These are phyloP conservation scores for Nasturtium officinale DNA, from an alignment of 345 rosid species.

Conservation along the genomic window DNA sequence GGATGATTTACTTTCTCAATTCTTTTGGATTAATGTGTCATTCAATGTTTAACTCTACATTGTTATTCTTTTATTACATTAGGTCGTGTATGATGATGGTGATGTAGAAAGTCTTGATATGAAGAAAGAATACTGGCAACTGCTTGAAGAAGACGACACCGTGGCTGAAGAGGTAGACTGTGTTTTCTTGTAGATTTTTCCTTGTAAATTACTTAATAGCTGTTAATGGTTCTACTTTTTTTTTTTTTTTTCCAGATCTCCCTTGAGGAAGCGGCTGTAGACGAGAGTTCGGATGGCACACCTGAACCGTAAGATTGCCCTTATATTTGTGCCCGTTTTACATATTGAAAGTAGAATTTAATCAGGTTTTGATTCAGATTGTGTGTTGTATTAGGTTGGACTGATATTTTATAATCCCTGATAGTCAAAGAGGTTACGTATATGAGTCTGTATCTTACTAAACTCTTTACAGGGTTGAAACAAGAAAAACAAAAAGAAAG, in stretches of 20 bases:
- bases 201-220: background rate
- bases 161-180: conserved; percentile 22
- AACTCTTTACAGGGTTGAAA: background rate
- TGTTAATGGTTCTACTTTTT: conserved; percentile 14
- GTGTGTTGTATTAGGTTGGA: background rate
- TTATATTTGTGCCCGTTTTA: background rate
- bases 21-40: background rate
- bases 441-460: background rate
- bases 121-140: conserved; percentile 28
- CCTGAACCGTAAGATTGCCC: conserved; percentile 36
- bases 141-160: background rate
- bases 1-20: background rate
- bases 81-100: conserved; percentile 37
- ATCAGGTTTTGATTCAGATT: background rate
- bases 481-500: background rate
- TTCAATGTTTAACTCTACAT: background rate
- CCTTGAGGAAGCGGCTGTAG: background rate
- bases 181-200: background rate
- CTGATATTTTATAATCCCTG: background rate
- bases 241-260: background rate
- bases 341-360: background rate
- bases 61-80: background rate
- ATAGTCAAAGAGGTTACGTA: background rate
- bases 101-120: conserved; percentile 7
- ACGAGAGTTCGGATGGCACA: conserved; percentile 10